Evolutionary conservation across 257 asterid species (phyloP).

Genomic region (Nemophila menziesii): DNA sequence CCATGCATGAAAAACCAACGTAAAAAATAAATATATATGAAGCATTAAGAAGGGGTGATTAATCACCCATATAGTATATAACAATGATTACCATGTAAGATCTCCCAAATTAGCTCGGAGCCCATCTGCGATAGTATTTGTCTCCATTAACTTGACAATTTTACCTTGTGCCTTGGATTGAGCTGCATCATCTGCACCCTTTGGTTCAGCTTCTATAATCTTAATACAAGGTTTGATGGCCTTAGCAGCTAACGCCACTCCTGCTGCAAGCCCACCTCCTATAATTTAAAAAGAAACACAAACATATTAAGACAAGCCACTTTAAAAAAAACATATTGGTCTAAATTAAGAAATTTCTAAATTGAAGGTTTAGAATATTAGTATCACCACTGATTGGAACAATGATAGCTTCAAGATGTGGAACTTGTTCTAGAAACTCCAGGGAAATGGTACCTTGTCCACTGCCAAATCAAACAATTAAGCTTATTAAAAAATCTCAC

Average conservation of each 20-base stretch:
- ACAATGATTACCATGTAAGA: constrained; percentile 54
- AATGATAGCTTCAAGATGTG: constrained; percentile 64
- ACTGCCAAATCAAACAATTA: constrained; percentile 27
- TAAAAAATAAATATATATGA: too few relatives aligned
- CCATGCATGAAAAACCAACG: too few relatives aligned
- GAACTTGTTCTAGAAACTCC: constrained; percentile 65
- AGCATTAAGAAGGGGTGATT: too few relatives aligned
- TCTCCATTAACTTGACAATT: too few relatives aligned
- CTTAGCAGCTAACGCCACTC: constrained; percentile 85
- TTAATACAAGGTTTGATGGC: too few relatives aligned
- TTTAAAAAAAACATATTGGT: too few relatives aligned
- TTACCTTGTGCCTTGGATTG: constrained; percentile 50
- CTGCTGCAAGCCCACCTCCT: constrained; percentile 93
- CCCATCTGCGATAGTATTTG: constrained; percentile 80
- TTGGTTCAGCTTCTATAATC: constrained; percentile 95
- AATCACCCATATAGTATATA: too few relatives aligned
- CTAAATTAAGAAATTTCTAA: constrained; percentile 55
- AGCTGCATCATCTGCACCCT: constrained; percentile 87
- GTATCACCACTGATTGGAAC: too few relatives aligned
- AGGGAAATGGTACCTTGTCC: too few relatives aligned
- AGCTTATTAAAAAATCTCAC: too few relatives aligned
- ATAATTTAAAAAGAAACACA: constrained; percentile 5
- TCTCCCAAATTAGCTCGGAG: too few relatives aligned
- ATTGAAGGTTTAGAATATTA: constrained; percentile 64
- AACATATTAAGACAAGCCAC: constrained; percentile 1